Percentiles rank a stretch among this genome's conserved stretches.
These are phyloP conservation scores for Malus sylvestris DNA, from an alignment of 306 rosid genomes.

Conservation along the genomic window DNA sequence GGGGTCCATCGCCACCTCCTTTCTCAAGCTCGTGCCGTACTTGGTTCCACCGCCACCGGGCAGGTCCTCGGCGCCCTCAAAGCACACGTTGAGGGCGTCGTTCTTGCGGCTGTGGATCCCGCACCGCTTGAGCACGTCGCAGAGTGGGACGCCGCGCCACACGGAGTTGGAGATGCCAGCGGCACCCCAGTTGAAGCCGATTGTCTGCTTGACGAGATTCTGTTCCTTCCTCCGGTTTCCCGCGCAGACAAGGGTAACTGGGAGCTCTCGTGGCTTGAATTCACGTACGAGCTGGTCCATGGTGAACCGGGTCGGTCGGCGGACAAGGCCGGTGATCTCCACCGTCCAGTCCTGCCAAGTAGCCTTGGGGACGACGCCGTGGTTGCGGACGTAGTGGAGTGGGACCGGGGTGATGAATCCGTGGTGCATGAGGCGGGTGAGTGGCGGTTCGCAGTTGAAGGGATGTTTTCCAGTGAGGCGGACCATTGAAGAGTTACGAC, in stretches of 20 bases:
- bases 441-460: constrained; percentile 61
- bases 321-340: constrained; percentile 64
- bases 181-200: constrained; percentile 84
- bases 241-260: constrained; percentile 59
- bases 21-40: constrained; percentile 56
- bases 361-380: constrained; percentile 51
- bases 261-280: constrained; percentile 42
- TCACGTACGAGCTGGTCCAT: constrained; percentile 58
- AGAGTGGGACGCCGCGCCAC: constrained; percentile 59
- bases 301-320: constrained; percentile 38
- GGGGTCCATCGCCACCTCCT: constrained; percentile 72
- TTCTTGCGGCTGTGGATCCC: constrained; percentile 35
- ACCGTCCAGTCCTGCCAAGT: constrained; percentile 61
- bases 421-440: constrained; percentile 60
- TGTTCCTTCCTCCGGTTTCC: constrained; percentile 79
- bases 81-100: constrained; percentile 67
- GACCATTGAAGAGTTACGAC: constrained; percentile 50
- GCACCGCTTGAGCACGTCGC: constrained; percentile 44
- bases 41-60: constrained; percentile 86
- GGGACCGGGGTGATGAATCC: constrained; percentile 85
- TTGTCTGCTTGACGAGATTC: constrained; percentile 66
- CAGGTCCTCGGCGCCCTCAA: constrained; percentile 74
- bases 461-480: constrained; percentile 87
- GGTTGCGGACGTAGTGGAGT: constrained; percentile 79
- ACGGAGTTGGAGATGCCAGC: constrained; percentile 63